These are phyloP conservation scores for Crucihimalaya himalaica DNA, from an alignment of 345 rosid species.

Conservation along the genomic window DNA sequence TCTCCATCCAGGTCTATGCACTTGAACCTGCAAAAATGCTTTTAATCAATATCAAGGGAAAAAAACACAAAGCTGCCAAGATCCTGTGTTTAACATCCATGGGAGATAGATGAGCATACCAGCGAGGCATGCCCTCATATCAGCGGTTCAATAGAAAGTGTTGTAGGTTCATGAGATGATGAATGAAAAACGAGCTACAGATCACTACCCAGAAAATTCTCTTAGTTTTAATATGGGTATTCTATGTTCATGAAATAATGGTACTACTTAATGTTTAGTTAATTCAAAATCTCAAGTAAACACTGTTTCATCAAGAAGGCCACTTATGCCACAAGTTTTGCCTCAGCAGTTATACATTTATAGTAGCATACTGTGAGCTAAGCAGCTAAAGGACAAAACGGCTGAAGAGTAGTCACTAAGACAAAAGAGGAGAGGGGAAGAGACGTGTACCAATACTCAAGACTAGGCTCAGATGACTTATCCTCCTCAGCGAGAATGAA, in stretches of 20 bases:
- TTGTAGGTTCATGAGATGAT: not conserved
- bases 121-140: conserved; percentile 3
- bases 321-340: conserved; percentile 46
- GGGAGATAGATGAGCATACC: not conserved
- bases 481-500: conserved; percentile 93
- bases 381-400: not conserved
- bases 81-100: conserved; percentile 10
- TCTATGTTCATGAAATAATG: not conserved
- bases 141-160: not conserved
- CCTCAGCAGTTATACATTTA: not conserved
- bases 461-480: conserved; percentile 84
- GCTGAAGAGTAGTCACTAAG: conserved; percentile 1
- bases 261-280: not conserved
- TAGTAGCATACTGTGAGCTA: not conserved
- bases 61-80: not conserved
- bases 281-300: not conserved
- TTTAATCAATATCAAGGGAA: not conserved
- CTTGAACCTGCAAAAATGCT: conserved; percentile 63
- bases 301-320: not conserved
- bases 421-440: not conserved
- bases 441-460: conserved; percentile 75
- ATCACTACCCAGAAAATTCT: not conserved
- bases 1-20: conserved; percentile 90
- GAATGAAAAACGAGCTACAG: not conserved
- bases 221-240: not conserved